Percentiles rank a stretch among this genome's conserved stretches.
Conservation (phyloP, 1,139 yeast genomes). For the Taphrina pruni region DNA sequence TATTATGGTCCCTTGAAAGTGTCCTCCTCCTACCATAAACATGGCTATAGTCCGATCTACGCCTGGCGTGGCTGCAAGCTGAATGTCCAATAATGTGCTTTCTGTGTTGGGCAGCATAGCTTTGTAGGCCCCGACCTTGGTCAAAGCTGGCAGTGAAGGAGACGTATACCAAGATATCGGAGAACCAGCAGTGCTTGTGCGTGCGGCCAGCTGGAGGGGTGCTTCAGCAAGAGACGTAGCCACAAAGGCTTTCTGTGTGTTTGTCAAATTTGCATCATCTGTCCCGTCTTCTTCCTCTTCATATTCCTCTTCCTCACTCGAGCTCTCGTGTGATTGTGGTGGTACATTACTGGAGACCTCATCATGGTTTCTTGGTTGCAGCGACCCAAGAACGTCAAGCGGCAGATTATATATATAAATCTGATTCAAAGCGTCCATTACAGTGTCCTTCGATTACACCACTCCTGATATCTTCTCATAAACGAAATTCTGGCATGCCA, state of each 20-base stretch:
- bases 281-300: slow-evolving; percentile 10
- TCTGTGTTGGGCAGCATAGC: slow-evolving; percentile 24
- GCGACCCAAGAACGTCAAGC: background rate
- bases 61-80: background rate
- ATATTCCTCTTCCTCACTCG: background rate
- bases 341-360: background rate
- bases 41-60: slow-evolving; percentile 57
- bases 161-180: slow-evolving; percentile 36
- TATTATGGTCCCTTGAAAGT: slow-evolving; percentile 93
- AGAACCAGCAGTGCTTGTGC: slow-evolving; percentile 17
- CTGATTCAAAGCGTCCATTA: background rate
- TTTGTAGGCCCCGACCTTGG: slow-evolving; percentile 22
- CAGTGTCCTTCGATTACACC: background rate
- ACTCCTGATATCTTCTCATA: too few relatives aligned
- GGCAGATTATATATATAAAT: slow-evolving; percentile 8
- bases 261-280: slow-evolving; percentile 2
- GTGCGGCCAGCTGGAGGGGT: background rate
- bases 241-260: background rate
- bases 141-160: background rate
- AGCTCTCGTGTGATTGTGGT: background rate
- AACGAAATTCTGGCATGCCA: too few relatives aligned
- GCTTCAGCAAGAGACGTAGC: background rate
- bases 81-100: slow-evolving; percentile 17
- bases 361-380: slow-evolving; percentile 2
- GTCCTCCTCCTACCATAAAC: slow-evolving; percentile 97